Evolutionary conservation across 2,329 filamentous ascomycete species (phyloP), one percentile per base, ranked within the genome.

Genomic region (Ceratocystis papillata): DNA sequence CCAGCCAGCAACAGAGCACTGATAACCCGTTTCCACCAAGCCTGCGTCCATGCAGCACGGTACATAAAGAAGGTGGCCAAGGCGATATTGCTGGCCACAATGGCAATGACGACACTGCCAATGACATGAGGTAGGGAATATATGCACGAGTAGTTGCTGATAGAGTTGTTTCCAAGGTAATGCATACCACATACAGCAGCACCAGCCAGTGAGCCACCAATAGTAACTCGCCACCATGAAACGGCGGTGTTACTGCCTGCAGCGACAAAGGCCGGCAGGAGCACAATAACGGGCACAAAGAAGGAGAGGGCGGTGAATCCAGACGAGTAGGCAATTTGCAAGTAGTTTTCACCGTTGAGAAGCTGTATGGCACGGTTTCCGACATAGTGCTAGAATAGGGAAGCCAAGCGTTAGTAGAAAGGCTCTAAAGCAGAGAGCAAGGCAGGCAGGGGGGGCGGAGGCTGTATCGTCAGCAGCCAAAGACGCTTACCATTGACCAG

Each of bases 151-250:
- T 94, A 96, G 73, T 95, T 93, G 33, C 80, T 80, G 68, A 93
- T 90, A 44, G 89, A 90, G 41, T 87, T 83, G 72, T 95, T 91
- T n/a, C 89, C 89, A 20, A 93, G 78, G 71, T 94, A 95, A 74
- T 95, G 89, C 90, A 95, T 94, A 41, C 87, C 88, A 68, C 87
- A 90, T 62, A 94, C 86, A 25, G 89, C 86, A 4, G 85, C 79
- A 15, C 90, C 90, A 1, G 87, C 87, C 55, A 92, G 79, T 1
- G 84, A 72, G 5, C 90, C 89, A 7, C 87, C 87, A 4, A 83
- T 72, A 6, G 80, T 72, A 10, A 88, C 80, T 57, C 85, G 81
- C 74, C 80, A 75, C 75, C 82, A 82, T 20, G 80, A 81, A 15
- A 87, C 79, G 33, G 74, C 77, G 69, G 83, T 82, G 70, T 81